Evolutionary conservation across 1,284 basidiomycete genomes (phyloP).

Genomic region (Pholiota adiposa): DNA sequence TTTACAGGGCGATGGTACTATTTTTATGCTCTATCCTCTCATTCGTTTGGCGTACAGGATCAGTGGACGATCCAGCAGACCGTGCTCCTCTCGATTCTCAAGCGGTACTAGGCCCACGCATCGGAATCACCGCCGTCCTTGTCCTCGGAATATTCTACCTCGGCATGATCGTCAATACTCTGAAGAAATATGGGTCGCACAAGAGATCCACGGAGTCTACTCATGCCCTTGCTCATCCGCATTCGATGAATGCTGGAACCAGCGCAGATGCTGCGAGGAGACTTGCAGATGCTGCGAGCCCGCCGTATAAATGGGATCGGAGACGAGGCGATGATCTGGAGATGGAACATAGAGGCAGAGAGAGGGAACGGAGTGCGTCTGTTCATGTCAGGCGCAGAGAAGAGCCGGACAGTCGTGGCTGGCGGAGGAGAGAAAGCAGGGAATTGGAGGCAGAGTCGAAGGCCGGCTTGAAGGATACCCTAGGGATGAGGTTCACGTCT

Average conservation of each 20-base stretch:
- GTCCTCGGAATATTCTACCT: constrained; percentile 67
- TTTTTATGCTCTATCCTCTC: constrained; percentile 71
- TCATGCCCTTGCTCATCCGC: constrained; percentile 12
- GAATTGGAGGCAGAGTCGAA: not conserved
- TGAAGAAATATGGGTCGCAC: constrained; percentile 1
- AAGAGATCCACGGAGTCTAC: constrained; percentile 16
- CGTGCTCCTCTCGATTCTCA: constrained; percentile 33
- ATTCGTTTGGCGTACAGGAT: constrained; percentile 75
- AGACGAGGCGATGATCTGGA: constrained; percentile 21
- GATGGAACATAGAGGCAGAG: constrained; percentile 30
- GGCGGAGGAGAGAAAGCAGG: not conserved
- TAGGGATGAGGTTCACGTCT: constrained; percentile 8
- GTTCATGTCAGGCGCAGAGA: constrained; percentile 21
- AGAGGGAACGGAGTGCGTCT: constrained; percentile 28
- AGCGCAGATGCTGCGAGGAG: not conserved
- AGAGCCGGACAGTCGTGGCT: constrained; percentile 13
- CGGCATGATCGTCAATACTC: constrained; percentile 59
- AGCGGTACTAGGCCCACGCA: constrained; percentile 54
- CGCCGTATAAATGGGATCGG: not conserved
- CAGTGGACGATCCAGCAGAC: constrained; percentile 45
- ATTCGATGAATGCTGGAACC: not conserved
- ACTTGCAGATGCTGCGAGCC: not conserved
- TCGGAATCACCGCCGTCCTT: constrained; percentile 60
- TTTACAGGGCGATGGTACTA: constrained; percentile 64
- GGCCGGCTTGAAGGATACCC: not conserved